These are phyloP conservation scores for Exophiala oligosperma DNA, from an alignment of 2,329 filamentous ascomycete genomes.

Conservation along the genomic window DNA sequence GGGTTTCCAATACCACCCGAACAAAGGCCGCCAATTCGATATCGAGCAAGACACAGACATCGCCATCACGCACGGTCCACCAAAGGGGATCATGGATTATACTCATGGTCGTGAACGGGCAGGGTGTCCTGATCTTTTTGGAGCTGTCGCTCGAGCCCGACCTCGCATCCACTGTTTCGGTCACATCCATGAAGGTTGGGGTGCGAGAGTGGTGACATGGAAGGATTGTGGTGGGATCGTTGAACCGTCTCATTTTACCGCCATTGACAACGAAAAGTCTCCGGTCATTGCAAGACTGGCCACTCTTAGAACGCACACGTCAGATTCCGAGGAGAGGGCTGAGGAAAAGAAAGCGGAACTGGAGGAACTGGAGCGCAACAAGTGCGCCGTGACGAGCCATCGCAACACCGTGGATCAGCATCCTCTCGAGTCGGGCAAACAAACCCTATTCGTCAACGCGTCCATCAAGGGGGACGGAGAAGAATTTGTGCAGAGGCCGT, in stretches of 20 bases:
- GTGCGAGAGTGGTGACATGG: constrained; percentile 57
- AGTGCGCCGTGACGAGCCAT: constrained; percentile 42
- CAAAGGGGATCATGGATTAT: constrained; percentile 52
- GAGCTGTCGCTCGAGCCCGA: constrained; percentile 33
- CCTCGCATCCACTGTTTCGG: constrained; percentile 43
- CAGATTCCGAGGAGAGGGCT: constrained; percentile 7
- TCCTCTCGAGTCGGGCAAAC: constrained; percentile 39
- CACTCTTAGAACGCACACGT: constrained; percentile 16
- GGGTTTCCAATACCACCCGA: constrained; percentile 52
- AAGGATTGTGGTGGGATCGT: constrained; percentile 31
- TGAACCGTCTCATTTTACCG: constrained; percentile 47
- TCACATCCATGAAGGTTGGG: constrained; percentile 55
- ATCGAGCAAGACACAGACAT: constrained; percentile 43
- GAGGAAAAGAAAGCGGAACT: constrained; percentile 8
- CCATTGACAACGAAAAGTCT: constrained; percentile 47
- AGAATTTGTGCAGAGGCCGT: constrained; percentile 51
- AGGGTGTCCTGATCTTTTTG: constrained; percentile 36
- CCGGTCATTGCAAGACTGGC: constrained; percentile 34
- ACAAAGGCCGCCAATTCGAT: constrained; percentile 40
- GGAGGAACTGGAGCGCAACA: constrained; percentile 23
- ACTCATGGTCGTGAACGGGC: constrained; percentile 33
- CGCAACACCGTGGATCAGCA: constrained; percentile 36
- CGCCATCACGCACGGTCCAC: constrained; percentile 58
- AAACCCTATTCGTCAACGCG: constrained; percentile 63
- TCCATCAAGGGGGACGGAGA: constrained; percentile 49